phyloP scores from a whole-genome alignment of 1,284 basidiomycete genomes.

The Leccinum proximum region DNA sequence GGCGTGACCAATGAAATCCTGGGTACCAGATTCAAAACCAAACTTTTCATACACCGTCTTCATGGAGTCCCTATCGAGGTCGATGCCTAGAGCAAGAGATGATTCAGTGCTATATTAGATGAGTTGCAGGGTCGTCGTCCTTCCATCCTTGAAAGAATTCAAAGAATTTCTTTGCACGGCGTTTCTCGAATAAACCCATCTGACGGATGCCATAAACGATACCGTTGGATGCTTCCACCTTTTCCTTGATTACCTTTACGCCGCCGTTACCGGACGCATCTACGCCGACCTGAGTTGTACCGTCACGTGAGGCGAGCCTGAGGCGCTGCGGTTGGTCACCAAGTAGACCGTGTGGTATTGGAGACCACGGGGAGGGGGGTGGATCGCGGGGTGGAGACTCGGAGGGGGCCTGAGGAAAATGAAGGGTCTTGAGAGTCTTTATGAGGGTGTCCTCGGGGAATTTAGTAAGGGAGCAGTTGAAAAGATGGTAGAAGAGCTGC shows the following conservation, averaged over 20 bases:
- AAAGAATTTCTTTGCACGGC: no score
- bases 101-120: no score
- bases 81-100: no score
- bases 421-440: slow-evolving; percentile 58
- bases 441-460: slow-evolving; percentile 42
- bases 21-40: no score
- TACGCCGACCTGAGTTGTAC: slow-evolving; percentile 59
- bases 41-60: no score
- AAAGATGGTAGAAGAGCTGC: slow-evolving; percentile 91
- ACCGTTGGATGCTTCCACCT: slow-evolving; percentile 69
- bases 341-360: slow-evolving; percentile 77
- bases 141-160: no score
- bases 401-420: slow-evolving; percentile 59
- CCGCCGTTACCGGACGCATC: slow-evolving; percentile 75
- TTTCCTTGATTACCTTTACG: slow-evolving; percentile 51
- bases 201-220: slow-evolving; percentile 49
- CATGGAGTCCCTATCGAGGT: no score
- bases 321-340: slow-evolving; percentile 84
- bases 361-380: slow-evolving; percentile 84
- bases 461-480: slow-evolving; percentile 72
- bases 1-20: no score
- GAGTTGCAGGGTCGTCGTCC: no score
- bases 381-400: slow-evolving; percentile 60
- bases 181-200: no score
- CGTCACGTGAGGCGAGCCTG: slow-evolving; percentile 53